Conservation (phyloP, 345 rosid genomes). For the Eutrema yunnanense region DNA sequence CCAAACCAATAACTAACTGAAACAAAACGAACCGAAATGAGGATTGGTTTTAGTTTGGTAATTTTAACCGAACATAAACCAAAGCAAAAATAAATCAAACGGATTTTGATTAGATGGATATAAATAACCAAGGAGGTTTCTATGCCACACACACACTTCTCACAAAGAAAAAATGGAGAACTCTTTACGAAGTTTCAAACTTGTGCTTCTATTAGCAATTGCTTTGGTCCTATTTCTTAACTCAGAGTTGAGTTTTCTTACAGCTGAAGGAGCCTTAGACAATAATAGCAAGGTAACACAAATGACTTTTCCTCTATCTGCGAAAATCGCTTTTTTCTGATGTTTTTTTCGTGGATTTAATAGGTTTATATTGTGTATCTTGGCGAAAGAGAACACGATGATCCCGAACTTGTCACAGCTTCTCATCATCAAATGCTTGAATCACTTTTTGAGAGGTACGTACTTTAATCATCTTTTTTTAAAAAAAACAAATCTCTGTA, state of each 20-base stretch:
- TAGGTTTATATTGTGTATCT: constrained; percentile 42
- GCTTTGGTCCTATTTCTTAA: background rate
- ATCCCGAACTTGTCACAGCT: constrained; percentile 32
- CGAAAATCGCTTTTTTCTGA: background rate
- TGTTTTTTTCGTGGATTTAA: background rate
- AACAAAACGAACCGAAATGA: too few relatives aligned
- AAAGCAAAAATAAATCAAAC: too few relatives aligned
- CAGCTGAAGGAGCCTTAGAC: constrained; percentile 1
- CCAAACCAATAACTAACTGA: too few relatives aligned
- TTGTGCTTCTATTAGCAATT: constrained; percentile 6
- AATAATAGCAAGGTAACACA: background rate
- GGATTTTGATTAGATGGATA: background rate
- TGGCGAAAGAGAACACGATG: constrained; percentile 38
- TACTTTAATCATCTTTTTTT: background rate
- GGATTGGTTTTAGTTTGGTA: too few relatives aligned
- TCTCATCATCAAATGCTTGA: constrained; percentile 39
- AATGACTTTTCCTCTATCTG: background rate
- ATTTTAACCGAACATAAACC: too few relatives aligned
- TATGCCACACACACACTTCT: background rate
- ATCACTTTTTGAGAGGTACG: constrained; percentile 37
- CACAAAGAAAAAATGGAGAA: constrained; percentile 6
- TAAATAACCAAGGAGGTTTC: background rate
- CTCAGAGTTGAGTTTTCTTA: background rate
- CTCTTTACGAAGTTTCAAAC: constrained; percentile 4
- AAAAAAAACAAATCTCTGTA: background rate